Percentiles rank a stretch among this genome's conserved stretches.
These are phyloP conservation scores for Dissoconium aciculare DNA, from an alignment of 2,329 filamentous ascomycete species.

Conservation along the genomic window DNA sequence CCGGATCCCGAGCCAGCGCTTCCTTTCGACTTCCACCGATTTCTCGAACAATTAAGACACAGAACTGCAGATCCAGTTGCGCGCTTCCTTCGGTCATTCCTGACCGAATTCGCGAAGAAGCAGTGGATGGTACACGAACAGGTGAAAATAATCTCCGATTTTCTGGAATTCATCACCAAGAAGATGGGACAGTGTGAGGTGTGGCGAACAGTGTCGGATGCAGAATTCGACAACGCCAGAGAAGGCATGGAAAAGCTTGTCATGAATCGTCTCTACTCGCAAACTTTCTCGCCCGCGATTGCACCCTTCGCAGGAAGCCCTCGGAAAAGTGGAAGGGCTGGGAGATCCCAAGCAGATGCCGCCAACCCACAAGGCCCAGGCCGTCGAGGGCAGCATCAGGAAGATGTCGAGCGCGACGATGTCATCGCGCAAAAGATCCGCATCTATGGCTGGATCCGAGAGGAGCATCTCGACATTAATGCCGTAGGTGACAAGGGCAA, in stretches of 20 bases:
- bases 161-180: conserved; percentile 88
- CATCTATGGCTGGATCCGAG: conserved; percentile 88
- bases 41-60: conserved; percentile 87
- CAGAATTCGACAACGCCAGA: conserved; percentile 93
- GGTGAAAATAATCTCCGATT: conserved; percentile 96
- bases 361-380: conserved; percentile 50
- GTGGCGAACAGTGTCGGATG: conserved; percentile 88
- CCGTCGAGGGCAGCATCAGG: conserved; percentile 87
- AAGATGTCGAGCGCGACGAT: conserved; percentile 92
- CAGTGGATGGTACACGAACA: conserved; percentile 99
- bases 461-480: conserved; percentile 86
- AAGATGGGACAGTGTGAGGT: conserved; percentile 98
- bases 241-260: conserved; percentile 99
- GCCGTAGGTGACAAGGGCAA: conserved; percentile 71
- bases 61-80: conserved; percentile 97
- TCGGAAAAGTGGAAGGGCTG: conserved; percentile 51
- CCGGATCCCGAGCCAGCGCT: conserved; percentile 57
- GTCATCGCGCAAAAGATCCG: conserved; percentile 92
- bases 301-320: conserved; percentile 59
- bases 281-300: conserved; percentile 93
- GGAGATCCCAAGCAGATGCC: conserved; percentile 25
- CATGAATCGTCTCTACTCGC: conserved; percentile 91
- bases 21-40: conserved; percentile 94
- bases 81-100: conserved; percentile 84
- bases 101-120: conserved; percentile 87